These are phyloP conservation scores for Tetradesmus obliquus DNA, from an alignment of 139 green algal species.

Conservation along the genomic window DNA sequence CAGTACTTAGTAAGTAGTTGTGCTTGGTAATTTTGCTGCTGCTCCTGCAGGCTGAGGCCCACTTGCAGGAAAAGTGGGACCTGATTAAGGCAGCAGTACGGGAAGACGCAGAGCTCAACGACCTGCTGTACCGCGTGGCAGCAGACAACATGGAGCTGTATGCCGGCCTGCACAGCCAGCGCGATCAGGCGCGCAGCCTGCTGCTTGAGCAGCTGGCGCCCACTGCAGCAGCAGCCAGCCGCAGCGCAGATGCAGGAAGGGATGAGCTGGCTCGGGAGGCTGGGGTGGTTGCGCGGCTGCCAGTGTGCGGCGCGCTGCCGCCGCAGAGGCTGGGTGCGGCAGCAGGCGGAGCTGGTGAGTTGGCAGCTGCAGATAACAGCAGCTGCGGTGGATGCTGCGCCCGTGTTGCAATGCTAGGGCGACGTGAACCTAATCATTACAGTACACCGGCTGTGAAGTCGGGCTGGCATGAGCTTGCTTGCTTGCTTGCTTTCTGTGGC, in stretches of 20 bases:
- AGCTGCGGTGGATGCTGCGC: no score
- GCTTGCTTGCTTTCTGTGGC: no score
- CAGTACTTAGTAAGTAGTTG: no score
- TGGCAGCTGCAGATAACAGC: no score
- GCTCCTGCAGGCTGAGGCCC: neutral
- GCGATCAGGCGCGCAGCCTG: neutral
- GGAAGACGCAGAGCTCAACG: neutral
- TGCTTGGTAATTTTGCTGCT: no score
- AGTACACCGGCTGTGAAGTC: no score
- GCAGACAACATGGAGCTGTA: neutral
- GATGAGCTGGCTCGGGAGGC: neutral
- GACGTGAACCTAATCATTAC: no score
- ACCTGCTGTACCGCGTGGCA: neutral
- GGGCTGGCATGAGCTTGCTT: no score
- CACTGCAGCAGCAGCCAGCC: neutral
- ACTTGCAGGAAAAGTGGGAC: constrained; percentile 1
- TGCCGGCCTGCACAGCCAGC: neutral
- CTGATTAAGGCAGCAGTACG: neutral
- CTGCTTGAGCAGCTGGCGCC: neutral
- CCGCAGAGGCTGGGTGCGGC: constrained; percentile 4
- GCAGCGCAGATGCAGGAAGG: constrained; percentile 4
- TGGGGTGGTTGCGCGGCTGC: neutral
- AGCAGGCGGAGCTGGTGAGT: neutral
- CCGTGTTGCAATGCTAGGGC: no score
- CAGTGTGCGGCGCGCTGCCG: neutral